Evolutionary conservation across 2,329 filamentous ascomycete species (phyloP).

Genomic region (Neonectria faginata): DNA sequence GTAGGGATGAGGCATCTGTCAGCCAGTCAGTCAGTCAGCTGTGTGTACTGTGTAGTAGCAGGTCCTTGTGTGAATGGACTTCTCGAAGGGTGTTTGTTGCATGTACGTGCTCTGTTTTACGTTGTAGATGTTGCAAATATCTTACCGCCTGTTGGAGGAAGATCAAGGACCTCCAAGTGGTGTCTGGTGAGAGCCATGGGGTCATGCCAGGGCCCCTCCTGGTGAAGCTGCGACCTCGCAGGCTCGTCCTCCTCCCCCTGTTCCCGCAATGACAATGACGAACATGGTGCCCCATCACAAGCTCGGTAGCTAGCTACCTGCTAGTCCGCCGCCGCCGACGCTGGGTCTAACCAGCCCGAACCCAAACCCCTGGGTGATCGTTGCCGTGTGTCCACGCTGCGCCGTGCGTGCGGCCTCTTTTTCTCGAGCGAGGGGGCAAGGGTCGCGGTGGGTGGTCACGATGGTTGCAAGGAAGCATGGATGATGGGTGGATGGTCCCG

Average conservation of each 20-base stretch:
- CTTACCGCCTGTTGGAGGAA: neutral
- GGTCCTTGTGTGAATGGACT: neutral
- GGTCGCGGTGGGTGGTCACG: constrained; percentile 4
- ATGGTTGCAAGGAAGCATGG: constrained; percentile 14
- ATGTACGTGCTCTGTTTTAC: neutral
- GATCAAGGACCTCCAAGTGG: neutral
- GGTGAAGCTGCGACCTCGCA: neutral
- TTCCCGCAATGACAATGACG: constrained; percentile 42
- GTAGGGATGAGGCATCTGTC: neutral
- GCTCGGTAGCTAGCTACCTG: constrained; percentile 46
- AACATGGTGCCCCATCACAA: constrained; percentile 44
- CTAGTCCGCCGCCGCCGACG: constrained; percentile 34
- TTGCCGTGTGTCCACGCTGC: constrained; percentile 13
- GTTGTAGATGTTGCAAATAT: neutral
- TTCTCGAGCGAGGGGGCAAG: neutral
- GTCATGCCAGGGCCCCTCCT: neutral
- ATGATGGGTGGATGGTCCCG: no score
- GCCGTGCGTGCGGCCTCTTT: neutral
- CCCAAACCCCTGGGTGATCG: constrained; percentile 11
- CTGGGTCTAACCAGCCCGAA: constrained; percentile 9
- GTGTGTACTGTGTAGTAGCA: neutral
- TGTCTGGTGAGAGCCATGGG: neutral
- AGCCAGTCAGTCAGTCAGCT: neutral
- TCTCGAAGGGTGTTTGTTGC: neutral
- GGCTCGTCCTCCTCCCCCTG: constrained; percentile 26